These are phyloP conservation scores for Saccharomycopsis fermentans DNA, from an alignment of 805 yeast species.

Conservation along the genomic window DNA sequence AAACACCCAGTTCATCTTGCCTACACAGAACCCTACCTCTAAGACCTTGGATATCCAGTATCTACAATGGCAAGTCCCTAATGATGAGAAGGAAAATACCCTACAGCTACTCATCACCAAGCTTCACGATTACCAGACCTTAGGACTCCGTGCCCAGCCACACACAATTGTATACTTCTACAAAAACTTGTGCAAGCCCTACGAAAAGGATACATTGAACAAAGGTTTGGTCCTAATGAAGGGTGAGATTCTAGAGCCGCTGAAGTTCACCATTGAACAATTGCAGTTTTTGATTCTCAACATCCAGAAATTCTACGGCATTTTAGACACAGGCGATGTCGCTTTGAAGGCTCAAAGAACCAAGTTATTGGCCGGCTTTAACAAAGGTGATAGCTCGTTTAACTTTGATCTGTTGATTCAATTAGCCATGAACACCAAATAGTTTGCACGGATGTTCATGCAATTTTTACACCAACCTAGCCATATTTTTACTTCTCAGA, in stretches of 20 bases:
- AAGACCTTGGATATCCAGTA: slow-evolving; percentile 17
- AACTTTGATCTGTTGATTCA: slow-evolving; percentile 11
- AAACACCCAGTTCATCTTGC: slow-evolving; percentile 13
- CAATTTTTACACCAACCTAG: too few species aligned
- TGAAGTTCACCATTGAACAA: slow-evolving; percentile 4
- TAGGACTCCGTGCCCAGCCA: slow-evolving; percentile 9
- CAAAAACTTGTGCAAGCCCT: slow-evolving; percentile 5
- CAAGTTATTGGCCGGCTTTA: slow-evolving; percentile 8
- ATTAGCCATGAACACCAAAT: slow-evolving; percentile 14
- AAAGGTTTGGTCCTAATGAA: slow-evolving; percentile 17
- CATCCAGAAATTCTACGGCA: slow-evolving; percentile 17
- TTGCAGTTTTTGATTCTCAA: slow-evolving; percentile 13
- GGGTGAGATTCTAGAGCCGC: slow-evolving; percentile 14
- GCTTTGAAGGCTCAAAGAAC: slow-evolving; percentile 11
- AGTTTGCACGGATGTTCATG: background rate
- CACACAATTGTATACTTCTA: slow-evolving; percentile 15
- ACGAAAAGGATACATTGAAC: background rate
- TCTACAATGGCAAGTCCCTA: slow-evolving; percentile 15
- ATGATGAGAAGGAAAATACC: slow-evolving; percentile 2
- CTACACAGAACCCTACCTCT: slow-evolving; percentile 5
- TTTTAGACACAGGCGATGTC: slow-evolving; percentile 7
- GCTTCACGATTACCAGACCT: slow-evolving; percentile 11
- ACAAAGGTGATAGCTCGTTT: slow-evolving; percentile 10
- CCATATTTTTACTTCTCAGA: too few species aligned
- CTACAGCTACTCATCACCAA: slow-evolving; percentile 7